A percentile compares a stretch with the other conserved stretches of the same genome.
phyloP scores from a whole-genome alignment of 305 asterid genomes.

The Salvia sclarea region DNA sequence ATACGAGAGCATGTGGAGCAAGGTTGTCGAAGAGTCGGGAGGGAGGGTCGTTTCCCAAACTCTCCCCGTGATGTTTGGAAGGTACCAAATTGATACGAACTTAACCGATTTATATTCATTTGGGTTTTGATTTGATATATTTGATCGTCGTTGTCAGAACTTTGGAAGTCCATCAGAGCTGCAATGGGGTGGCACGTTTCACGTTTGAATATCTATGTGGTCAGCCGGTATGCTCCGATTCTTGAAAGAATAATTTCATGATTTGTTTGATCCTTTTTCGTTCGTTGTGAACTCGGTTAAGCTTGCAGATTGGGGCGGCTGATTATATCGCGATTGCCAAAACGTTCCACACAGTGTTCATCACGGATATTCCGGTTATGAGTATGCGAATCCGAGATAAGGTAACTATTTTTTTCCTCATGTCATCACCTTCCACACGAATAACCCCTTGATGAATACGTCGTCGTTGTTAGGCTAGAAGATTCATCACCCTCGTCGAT shows the following conservation, averaged over 20 bases:
- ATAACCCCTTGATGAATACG: neutral
- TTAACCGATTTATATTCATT: neutral
- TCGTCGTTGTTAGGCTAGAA: constrained; percentile 65
- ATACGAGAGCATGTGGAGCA: constrained; percentile 67
- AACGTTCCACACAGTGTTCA: constrained; percentile 82
- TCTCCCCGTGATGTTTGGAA: constrained; percentile 94
- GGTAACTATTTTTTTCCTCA: constrained; percentile 49
- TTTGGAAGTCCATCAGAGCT: constrained; percentile 78
- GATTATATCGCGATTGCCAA: constrained; percentile 92
- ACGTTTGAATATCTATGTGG: constrained; percentile 86
- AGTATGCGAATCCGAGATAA: constrained; percentile 98
- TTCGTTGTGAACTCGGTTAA: too few relatives aligned
- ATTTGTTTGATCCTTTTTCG: constrained; percentile 1
- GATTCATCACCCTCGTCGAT: constrained; percentile 92
- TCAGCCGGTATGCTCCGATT: constrained; percentile 60
- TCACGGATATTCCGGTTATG: constrained; percentile 86
- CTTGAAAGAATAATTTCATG: constrained; percentile 5
- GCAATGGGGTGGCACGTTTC: constrained; percentile 87
- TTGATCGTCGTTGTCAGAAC: constrained; percentile 51
- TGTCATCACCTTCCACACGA: neutral
- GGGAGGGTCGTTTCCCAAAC: constrained; percentile 57
- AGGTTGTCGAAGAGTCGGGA: constrained; percentile 48
- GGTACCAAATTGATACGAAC: constrained; percentile 45
- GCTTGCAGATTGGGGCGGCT: constrained; percentile 91
- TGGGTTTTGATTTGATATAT: constrained; percentile 28